phyloP scores from a whole-genome alignment of 2,329 filamentous ascomycete genomes.

The Rutstroemia sydowiana region DNA sequence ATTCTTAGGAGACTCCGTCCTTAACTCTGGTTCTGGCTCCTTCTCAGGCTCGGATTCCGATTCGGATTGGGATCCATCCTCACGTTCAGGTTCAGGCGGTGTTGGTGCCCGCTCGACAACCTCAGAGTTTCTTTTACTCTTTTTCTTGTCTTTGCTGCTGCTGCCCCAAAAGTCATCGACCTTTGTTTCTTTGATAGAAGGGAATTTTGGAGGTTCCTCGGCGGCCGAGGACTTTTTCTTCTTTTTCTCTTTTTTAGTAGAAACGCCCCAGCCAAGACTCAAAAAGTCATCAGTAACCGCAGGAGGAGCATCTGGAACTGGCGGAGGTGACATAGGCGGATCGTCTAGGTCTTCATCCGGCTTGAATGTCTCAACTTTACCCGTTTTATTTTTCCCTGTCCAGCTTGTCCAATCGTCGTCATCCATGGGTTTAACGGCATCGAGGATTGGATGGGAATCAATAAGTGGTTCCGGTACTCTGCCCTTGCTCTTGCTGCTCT shows the following conservation, averaged over 20 bases:
- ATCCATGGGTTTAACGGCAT: slow-evolving; percentile 21
- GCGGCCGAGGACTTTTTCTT: slow-evolving; percentile 43
- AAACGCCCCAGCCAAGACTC: slow-evolving; percentile 18
- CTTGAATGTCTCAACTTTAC: slow-evolving; percentile 24
- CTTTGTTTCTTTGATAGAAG: slow-evolving; percentile 43
- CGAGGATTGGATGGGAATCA: slow-evolving; percentile 16
- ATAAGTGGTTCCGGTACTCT: slow-evolving; percentile 12
- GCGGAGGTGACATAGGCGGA: slow-evolving; percentile 26
- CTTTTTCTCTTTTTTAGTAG: slow-evolving; percentile 37
- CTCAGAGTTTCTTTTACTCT: slow-evolving; percentile 32
- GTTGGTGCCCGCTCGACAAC: slow-evolving; percentile 24
- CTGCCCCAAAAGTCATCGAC: slow-evolving; percentile 30
- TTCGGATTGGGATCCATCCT: neutral
- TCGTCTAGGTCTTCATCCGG: slow-evolving; percentile 30
- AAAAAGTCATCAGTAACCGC: slow-evolving; percentile 27
- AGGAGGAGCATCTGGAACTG: slow-evolving; percentile 28
- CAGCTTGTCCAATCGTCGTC: slow-evolving; percentile 25
- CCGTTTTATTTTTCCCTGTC: slow-evolving; percentile 24
- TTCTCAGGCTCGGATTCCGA: slow-evolving; percentile 17
- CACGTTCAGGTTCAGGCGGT: neutral
- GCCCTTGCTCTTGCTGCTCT: slow-evolving; percentile 29
- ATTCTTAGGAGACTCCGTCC: slow-evolving; percentile 2
- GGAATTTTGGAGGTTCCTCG: slow-evolving; percentile 26
- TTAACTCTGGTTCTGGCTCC: slow-evolving; percentile 4
- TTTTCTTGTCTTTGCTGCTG: slow-evolving; percentile 19